Percentiles rank a stretch among this genome's conserved stretches.
phyloP scores from a whole-genome alignment of 2,329 filamentous ascomycete genomes.

The Aspergillus sp. region DNA sequence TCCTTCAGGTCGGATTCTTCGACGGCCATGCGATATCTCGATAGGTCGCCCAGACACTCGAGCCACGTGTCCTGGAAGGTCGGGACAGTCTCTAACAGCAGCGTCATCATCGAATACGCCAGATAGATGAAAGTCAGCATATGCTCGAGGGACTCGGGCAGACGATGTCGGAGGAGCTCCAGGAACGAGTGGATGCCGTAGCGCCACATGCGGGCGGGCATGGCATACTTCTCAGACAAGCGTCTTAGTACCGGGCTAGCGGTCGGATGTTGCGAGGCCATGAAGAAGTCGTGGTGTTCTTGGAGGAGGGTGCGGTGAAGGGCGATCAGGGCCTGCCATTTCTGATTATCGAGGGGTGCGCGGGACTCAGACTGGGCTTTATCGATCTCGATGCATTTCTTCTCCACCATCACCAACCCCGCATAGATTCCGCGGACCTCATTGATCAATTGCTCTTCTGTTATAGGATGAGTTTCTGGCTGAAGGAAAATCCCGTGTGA shows the following conservation, averaged over 20 bases:
- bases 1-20: constrained; percentile 76
- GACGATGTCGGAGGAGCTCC: constrained; percentile 68
- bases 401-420: constrained; percentile 80
- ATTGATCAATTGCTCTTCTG: constrained; percentile 72
- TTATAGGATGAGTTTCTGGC: constrained; percentile 66
- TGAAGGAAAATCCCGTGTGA: constrained; percentile 48
- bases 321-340: constrained; percentile 82
- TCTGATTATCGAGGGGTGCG: constrained; percentile 57
- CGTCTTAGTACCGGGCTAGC: constrained; percentile 65
- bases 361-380: constrained; percentile 56
- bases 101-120: constrained; percentile 84
- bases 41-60: constrained; percentile 84
- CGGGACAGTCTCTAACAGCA: constrained; percentile 81
- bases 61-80: constrained; percentile 88
- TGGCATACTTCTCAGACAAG: constrained; percentile 76
- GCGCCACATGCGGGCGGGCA: constrained; percentile 93
- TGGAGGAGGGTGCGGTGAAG: constrained; percentile 77
- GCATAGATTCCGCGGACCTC: constrained; percentile 68
- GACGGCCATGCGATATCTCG: constrained; percentile 85
- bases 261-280: constrained; percentile 82
- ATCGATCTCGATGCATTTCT: constrained; percentile 81
- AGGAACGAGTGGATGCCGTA: constrained; percentile 86
- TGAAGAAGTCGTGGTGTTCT: constrained; percentile 82
- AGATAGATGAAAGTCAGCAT: constrained; percentile 91
- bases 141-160: constrained; percentile 76